A percentile compares a stretch with the other conserved stretches of the same genome.
phyloP scores from a whole-genome alignment of 208 protist genomes.

The Tritrichomonas foetus region DNA sequence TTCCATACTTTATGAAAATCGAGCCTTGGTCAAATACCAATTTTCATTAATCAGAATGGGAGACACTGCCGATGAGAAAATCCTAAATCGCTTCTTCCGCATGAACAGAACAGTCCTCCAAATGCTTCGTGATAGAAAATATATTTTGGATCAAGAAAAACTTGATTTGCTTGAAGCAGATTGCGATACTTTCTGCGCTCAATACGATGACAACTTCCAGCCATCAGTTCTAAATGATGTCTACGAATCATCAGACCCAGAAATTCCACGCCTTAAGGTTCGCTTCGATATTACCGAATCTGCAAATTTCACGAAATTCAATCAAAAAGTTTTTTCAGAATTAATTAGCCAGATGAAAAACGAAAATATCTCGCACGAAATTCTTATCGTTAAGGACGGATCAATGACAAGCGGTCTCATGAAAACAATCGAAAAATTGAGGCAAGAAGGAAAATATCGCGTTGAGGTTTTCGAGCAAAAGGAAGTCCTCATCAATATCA shows the following conservation, averaged over 20 bases:
- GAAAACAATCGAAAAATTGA: conserved; percentile 36
- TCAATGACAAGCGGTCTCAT: neutral
- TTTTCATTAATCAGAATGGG: too few relatives aligned
- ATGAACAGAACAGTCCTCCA: conserved; percentile 30
- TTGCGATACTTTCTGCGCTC: neutral
- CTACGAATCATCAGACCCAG: neutral
- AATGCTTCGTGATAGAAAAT: conserved; percentile 33
- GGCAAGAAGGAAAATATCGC: conserved; percentile 38
- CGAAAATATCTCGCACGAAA: conserved; percentile 47
- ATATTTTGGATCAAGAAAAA: too few relatives aligned
- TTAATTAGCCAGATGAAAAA: conserved; percentile 40
- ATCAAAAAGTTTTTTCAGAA: neutral
- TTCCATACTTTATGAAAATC: too few relatives aligned
- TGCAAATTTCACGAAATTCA: too few relatives aligned
- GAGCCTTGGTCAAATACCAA: too few relatives aligned
- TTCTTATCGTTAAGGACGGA: conserved; percentile 46
- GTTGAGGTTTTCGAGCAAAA: conserved; percentile 85
- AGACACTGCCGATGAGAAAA: neutral
- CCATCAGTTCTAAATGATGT: too few relatives aligned
- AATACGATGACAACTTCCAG: neutral
- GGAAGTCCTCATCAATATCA: conserved; percentile 91
- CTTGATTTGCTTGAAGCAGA: neutral
- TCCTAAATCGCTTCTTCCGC: neutral
- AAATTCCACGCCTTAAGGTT: neutral
- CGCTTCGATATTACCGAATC: neutral